Evolutionary conservation across 495 filamentous ascomycete species (phyloP).

Genomic region (Penicillium roqueforti): DNA sequence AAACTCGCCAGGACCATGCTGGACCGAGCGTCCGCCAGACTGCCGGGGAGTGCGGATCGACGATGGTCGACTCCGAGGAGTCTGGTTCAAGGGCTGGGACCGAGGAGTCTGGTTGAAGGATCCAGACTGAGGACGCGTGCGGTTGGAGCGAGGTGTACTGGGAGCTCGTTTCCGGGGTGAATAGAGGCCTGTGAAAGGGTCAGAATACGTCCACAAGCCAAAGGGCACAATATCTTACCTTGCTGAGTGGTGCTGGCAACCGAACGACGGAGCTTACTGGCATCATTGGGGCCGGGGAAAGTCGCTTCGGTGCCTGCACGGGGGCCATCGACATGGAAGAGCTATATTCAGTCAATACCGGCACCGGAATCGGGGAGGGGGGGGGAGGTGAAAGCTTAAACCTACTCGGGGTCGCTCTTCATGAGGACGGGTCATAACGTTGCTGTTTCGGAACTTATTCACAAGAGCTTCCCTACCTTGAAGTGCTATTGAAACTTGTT

Average conservation of each 20-base stretch:
- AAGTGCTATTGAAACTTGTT: constrained; percentile 54
- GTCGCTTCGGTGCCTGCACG: constrained; percentile 8
- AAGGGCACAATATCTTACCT: neutral
- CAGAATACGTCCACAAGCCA: neutral
- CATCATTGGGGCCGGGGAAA: constrained; percentile 18
- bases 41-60: neutral
- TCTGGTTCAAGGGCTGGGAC: neutral
- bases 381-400: neutral
- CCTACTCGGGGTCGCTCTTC: constrained; percentile 80
- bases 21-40: neutral
- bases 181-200: constrained; percentile 1
- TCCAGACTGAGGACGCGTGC: neutral
- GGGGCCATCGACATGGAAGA: constrained; percentile 39
- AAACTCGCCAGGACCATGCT: neutral
- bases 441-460: constrained; percentile 93
- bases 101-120: neutral
- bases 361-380: neutral
- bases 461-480: constrained; percentile 88
- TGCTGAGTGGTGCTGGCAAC: constrained; percentile 3
- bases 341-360: constrained; percentile 25
- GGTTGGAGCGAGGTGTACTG: neutral
- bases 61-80: neutral
- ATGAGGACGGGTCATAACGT: constrained; percentile 81
- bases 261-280: constrained; percentile 2
- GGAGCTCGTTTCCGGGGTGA: neutral